Evolutionary conservation across 371 early-diverging fungal species (phyloP).

Genomic region (Mucor piriformis): DNA sequence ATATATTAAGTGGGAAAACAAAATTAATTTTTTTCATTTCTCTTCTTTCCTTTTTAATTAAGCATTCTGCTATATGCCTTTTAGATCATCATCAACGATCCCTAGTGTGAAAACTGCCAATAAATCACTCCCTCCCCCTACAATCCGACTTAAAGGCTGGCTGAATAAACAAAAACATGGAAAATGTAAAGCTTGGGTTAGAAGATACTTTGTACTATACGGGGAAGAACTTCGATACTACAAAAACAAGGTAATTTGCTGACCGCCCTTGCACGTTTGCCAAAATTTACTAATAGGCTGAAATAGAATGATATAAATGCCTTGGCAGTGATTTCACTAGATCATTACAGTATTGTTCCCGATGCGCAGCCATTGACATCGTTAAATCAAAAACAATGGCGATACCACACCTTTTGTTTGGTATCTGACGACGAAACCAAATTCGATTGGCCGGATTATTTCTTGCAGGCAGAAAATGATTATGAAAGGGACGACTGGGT

Average conservation of each 20-base stretch:
- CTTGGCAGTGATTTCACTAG: slow-evolving; percentile 32
- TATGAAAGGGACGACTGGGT: slow-evolving; percentile 35
- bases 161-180: slow-evolving; percentile 49
- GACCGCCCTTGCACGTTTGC: too few species aligned
- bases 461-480: slow-evolving; percentile 34
- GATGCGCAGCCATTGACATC: slow-evolving; percentile 13
- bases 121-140: slow-evolving; percentile 11
- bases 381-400: slow-evolving; percentile 14
- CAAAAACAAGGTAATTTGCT: slow-evolving; percentile 17
- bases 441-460: slow-evolving; percentile 37
- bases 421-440: slow-evolving; percentile 34
- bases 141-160: slow-evolving; percentile 30
- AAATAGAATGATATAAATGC: slow-evolving; percentile 35
- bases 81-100: neutral
- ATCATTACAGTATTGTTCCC: slow-evolving; percentile 32
- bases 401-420: slow-evolving; percentile 31
- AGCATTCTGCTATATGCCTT: neutral
- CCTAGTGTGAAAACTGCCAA: slow-evolving; percentile 22
- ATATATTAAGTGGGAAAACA: neutral
- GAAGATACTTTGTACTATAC: slow-evolving; percentile 27
- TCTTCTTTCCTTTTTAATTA: neutral
- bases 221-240: slow-evolving; percentile 20
- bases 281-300: too few species aligned
- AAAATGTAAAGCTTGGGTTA: slow-evolving; percentile 29
- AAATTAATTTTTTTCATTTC: neutral